Conservation (phyloP, 2,329 filamentous ascomycete genomes). For the Drechslerella dactyloides region DNA sequence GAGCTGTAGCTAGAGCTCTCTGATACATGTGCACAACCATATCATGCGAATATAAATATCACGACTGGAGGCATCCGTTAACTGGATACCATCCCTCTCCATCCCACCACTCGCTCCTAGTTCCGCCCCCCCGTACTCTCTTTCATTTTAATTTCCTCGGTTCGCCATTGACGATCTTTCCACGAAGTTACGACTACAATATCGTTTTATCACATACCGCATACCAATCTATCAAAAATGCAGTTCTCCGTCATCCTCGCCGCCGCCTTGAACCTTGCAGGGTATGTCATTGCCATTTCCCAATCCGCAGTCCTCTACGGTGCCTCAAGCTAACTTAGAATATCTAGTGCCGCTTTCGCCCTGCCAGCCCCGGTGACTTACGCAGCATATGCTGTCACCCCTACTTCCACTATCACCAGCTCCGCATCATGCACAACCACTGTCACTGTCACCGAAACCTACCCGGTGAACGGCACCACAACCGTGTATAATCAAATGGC, state of each 20-base stretch:
- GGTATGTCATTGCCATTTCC: conserved; percentile 4
- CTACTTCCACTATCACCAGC: not conserved
- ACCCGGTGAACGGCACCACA: conserved; percentile 13
- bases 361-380: not conserved
- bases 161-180: not conserved
- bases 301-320: not conserved
- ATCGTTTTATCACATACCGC: not conserved
- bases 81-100: not conserved
- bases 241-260: conserved; percentile 23
- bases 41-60: too few species aligned
- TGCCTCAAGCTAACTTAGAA: not conserved
- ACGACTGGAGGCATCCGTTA: too few species aligned
- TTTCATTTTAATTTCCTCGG: not conserved
- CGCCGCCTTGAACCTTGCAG: conserved; percentile 21
- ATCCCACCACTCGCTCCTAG: not conserved
- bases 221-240: conserved; percentile 16
- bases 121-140: not conserved
- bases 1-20: too few species aligned
- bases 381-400: conserved; percentile 1
- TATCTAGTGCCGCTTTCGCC: conserved; percentile 19
- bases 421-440: conserved; percentile 18
- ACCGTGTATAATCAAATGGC: conserved; percentile 14
- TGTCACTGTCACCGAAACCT: conserved; percentile 26
- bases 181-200: not conserved
- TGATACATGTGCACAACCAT: too few species aligned